Evolutionary conservation across 148 eudicot genomes (phyloP).

Genomic region (Talinum fruticosum): DNA sequence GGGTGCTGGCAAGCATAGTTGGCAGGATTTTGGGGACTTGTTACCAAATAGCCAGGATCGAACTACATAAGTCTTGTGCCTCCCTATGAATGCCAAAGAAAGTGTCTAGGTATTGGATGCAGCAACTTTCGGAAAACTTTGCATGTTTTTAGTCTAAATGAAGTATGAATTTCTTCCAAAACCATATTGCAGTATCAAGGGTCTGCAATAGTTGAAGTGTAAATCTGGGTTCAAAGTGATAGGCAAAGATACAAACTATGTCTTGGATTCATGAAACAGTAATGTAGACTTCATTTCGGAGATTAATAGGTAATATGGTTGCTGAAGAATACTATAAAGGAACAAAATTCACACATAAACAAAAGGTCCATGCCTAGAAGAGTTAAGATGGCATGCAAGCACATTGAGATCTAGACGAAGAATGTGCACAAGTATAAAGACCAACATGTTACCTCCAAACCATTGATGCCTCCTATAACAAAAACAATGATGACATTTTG

Average conservation of each 20-base stretch:
- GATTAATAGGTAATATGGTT: neutral
- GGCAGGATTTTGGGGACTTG: no score
- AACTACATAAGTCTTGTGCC: no score
- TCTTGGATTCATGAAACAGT: neutral
- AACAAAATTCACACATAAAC: no score
- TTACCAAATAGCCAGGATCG: no score
- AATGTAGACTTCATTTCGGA: neutral
- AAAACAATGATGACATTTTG: slow-evolving; percentile 81
- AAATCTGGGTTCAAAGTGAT: neutral
- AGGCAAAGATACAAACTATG: neutral
- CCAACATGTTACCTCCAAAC: slow-evolving; percentile 59
- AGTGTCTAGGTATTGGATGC: neutral
- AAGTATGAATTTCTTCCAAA: neutral
- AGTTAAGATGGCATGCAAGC: neutral
- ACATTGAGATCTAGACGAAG: neutral
- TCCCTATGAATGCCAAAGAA: no score
- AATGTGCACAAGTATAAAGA: neutral
- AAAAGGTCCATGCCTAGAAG: neutral
- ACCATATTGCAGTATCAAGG: neutral
- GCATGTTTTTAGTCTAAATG: neutral
- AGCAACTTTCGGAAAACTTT: neutral
- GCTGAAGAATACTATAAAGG: neutral
- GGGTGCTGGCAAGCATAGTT: no score
- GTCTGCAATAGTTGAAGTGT: neutral
- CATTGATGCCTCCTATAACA: slow-evolving; percentile 84